Percentiles rank a stretch among this genome's conserved stretches.
phyloP scores from a whole-genome alignment of 1,139 yeast species.

The Suhomyces terraborum region DNA sequence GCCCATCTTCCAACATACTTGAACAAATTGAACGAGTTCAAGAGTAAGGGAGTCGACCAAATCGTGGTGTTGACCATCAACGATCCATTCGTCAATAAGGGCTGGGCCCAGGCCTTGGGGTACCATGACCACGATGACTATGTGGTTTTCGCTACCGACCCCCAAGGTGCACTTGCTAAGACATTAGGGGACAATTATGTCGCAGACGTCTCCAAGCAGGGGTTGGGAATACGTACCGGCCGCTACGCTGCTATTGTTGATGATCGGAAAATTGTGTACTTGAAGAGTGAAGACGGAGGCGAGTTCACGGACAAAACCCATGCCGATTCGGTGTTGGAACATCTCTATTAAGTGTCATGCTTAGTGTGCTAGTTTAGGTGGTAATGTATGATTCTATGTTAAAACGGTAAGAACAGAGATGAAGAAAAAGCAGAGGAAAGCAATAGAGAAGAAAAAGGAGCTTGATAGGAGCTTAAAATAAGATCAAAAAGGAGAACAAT shows the following conservation, averaged over 20 bases:
- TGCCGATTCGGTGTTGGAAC: slow-evolving; percentile 54
- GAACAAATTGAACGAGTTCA: slow-evolving; percentile 50
- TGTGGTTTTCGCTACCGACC: slow-evolving; percentile 73
- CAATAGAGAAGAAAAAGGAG: too few relatives aligned
- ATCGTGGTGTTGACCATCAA: slow-evolving; percentile 75
- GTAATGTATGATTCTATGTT: too few relatives aligned
- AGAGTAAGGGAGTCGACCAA: slow-evolving; percentile 69
- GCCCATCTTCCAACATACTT: slow-evolving; percentile 79
- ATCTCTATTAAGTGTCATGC: too few relatives aligned
- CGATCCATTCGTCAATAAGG: slow-evolving; percentile 54
- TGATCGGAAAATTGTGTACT: slow-evolving; percentile 20
- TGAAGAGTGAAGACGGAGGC: slow-evolving; percentile 58
- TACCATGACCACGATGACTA: slow-evolving; percentile 32
- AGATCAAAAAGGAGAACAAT: too few relatives aligned
- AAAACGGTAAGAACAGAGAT: too few relatives aligned
- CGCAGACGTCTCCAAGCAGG: slow-evolving; percentile 49
- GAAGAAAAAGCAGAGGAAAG: too few relatives aligned
- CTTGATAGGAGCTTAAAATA: too few relatives aligned
- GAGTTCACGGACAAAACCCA: slow-evolving; percentile 63
- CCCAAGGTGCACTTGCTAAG: slow-evolving; percentile 62
- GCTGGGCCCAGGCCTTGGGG: slow-evolving; percentile 20
- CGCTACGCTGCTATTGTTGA: slow-evolving; percentile 23
- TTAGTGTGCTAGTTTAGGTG: too few relatives aligned
- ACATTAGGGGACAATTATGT: slow-evolving; percentile 59
- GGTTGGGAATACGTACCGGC: slow-evolving; percentile 20